These are phyloP conservation scores for Senna siamea DNA, from an alignment of 306 rosid species.

Conservation along the genomic window DNA sequence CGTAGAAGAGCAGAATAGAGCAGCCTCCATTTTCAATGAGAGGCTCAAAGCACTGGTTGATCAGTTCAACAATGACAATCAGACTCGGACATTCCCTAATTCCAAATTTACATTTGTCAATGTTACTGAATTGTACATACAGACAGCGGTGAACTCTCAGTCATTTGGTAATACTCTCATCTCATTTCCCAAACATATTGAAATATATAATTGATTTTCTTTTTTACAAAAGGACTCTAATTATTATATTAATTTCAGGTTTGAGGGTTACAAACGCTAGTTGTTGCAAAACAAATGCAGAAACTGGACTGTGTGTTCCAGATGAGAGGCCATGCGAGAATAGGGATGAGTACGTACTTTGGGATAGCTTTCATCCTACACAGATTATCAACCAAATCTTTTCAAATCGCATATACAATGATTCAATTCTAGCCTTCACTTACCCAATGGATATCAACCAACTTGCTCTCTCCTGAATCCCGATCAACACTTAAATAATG, in stretches of 20 bases:
- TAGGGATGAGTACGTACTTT: constrained; percentile 53
- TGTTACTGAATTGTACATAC: not conserved
- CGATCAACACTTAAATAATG: no score
- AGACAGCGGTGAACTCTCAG: no score
- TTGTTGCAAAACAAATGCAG: constrained; percentile 40
- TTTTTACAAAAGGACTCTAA: no score
- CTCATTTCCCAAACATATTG: no score
- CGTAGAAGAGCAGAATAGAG: constrained; percentile 36
- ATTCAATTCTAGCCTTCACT: constrained; percentile 9
- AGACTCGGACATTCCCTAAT: not conserved
- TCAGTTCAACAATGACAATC: constrained; percentile 41
- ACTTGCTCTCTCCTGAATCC: constrained; percentile 25
- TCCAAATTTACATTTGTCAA: constrained; percentile 41
- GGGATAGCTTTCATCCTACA: constrained; percentile 57
- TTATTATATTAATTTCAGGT: constrained; percentile 36
- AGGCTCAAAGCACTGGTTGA: constrained; percentile 43
- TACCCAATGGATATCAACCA: constrained; percentile 49
- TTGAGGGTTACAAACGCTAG: constrained; percentile 27
- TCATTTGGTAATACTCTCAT: no score
- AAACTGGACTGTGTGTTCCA: constrained; percentile 46
- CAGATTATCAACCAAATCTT: constrained; percentile 38
- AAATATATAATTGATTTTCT: no score
- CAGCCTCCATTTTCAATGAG: constrained; percentile 32
- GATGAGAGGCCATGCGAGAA: constrained; percentile 42
- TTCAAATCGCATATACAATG: constrained; percentile 31